Evolutionary conservation across 345 rosid genomes (phyloP).

Genomic region (Angophora floribunda): DNA sequence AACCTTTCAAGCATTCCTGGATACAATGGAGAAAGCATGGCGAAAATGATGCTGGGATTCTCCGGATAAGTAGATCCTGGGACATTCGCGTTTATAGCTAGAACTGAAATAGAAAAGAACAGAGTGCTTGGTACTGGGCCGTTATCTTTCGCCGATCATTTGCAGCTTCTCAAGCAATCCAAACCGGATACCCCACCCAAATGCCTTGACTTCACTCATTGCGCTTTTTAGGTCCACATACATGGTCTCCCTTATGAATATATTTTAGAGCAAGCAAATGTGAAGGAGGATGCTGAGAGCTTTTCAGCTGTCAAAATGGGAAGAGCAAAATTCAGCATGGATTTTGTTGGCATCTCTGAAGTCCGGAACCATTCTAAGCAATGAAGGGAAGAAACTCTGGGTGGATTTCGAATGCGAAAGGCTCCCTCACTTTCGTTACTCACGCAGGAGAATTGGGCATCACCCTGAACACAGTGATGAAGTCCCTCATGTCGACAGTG

Average conservation of each 20-base stretch:
- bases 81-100: background rate
- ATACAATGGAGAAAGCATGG: background rate
- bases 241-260: background rate
- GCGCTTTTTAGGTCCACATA: background rate
- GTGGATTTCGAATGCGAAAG: background rate
- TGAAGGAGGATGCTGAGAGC: background rate
- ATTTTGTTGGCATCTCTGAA: background rate
- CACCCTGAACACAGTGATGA: background rate
- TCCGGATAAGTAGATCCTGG: background rate
- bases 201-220: background rate
- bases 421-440: background rate
- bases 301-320: background rate
- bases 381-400: background rate
- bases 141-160: background rate
- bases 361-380: background rate
- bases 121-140: background rate
- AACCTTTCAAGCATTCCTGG: background rate
- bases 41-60: background rate
- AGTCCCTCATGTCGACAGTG: background rate
- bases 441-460: background rate
- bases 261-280: background rate
- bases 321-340: background rate
- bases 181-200: background rate
- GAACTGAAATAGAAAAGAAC: background rate
- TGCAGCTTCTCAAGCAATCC: background rate